Percentiles rank a stretch among this genome's conserved stretches.
These are phyloP conservation scores for Penicillium ochrochloron DNA, from an alignment of 495 filamentous ascomycete genomes.

Conservation along the genomic window DNA sequence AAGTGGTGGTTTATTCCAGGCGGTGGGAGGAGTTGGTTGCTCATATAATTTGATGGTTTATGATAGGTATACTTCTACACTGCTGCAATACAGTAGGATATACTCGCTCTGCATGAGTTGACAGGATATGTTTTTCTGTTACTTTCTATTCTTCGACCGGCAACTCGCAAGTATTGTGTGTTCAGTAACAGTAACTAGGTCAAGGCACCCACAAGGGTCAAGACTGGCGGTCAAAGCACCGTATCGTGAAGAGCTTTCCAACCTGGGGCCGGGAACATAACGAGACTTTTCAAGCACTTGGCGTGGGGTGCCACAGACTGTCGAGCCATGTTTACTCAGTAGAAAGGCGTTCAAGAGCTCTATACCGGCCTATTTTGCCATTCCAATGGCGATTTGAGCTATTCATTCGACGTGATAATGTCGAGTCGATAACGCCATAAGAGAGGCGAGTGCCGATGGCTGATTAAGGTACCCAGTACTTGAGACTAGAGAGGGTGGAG, in stretches of 20 bases:
- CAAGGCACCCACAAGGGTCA: conserved; percentile 8
- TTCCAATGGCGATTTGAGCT: background rate
- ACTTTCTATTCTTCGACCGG: background rate
- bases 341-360: background rate
- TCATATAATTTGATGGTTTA: background rate
- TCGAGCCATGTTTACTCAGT: background rate
- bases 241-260: background rate
- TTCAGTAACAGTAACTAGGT: background rate
- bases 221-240: conserved; percentile 25
- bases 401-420: background rate
- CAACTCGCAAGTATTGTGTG: background rate
- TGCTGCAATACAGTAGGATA: background rate
- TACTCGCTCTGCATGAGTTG: background rate
- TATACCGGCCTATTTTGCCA: background rate
- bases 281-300: background rate
- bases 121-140: background rate
- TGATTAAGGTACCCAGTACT: conserved; percentile 2
- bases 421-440: conserved; percentile 11
- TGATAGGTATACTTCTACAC: background rate
- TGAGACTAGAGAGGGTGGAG: background rate
- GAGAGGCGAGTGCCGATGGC: background rate
- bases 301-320: background rate
- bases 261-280: background rate
- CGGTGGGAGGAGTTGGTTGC: background rate
- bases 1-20: background rate